Evolutionary conservation across 176 grass and related monocot genomes (phyloP).

Genomic region (Thalia dealbata): DNA sequence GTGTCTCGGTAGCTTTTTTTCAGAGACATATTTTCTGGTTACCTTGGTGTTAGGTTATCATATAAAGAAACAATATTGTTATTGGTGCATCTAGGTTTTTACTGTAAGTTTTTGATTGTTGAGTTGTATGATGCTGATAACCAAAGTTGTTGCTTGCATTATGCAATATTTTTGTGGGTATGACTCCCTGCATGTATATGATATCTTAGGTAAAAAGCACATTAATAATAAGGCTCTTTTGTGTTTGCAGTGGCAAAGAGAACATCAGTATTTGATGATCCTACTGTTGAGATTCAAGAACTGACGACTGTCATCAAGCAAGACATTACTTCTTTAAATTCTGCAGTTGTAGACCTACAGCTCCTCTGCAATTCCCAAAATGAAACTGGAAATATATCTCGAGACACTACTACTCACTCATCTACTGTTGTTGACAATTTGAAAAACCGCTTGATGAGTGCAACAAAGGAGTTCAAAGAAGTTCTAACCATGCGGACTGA

Average conservation of each 20-base stretch:
- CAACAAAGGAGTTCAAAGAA: slow-evolving; percentile 95
- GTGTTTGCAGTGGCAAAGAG: slow-evolving; percentile 80
- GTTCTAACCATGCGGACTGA: slow-evolving; percentile 94
- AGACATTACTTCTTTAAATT: slow-evolving; percentile 76
- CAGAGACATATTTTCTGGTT: too few relatives aligned
- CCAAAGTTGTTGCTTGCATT: too few relatives aligned
- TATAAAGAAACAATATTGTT: too few relatives aligned
- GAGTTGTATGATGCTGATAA: too few relatives aligned
- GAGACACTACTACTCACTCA: slow-evolving; percentile 73
- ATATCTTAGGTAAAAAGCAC: too few relatives aligned
- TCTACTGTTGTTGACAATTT: slow-evolving; percentile 80
- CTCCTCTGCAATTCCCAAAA: slow-evolving; percentile 80
- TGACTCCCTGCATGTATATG: too few relatives aligned
- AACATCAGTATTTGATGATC: slow-evolving; percentile 97
- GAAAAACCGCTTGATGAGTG: slow-evolving; percentile 79
- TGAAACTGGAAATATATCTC: slow-evolving; percentile 63
- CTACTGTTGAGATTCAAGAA: slow-evolving; percentile 89
- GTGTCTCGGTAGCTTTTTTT: too few relatives aligned
- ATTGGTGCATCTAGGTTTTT: too few relatives aligned
- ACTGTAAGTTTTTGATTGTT: too few relatives aligned
- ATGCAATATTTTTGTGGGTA: too few relatives aligned
- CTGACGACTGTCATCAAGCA: slow-evolving; percentile 82
- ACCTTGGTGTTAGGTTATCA: too few relatives aligned
- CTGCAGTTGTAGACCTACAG: slow-evolving; percentile 81
- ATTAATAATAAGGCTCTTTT: background rate